These are phyloP conservation scores for Linum tenue DNA, from an alignment of 345 rosid genomes.

Conservation along the genomic window DNA sequence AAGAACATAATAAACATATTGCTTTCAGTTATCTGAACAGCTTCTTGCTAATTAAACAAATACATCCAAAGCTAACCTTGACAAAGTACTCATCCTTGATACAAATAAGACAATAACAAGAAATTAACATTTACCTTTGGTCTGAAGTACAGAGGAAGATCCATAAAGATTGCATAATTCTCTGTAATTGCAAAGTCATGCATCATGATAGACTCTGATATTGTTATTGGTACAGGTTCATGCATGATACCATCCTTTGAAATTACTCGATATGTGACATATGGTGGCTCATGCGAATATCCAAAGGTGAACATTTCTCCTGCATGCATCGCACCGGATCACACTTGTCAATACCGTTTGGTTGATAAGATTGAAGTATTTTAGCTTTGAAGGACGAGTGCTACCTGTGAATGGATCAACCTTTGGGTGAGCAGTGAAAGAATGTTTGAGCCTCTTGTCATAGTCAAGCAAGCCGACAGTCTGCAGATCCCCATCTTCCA, in stretches of 20 bases:
- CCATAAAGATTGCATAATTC: slow-evolving; percentile 85
- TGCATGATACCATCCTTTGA: slow-evolving; percentile 88
- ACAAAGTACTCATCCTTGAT: not conserved
- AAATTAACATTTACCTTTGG: slow-evolving; percentile 52
- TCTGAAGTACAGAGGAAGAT: slow-evolving; percentile 80
- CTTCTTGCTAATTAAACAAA: not conserved
- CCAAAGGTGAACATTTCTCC: slow-evolving; percentile 99
- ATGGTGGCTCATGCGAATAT: slow-evolving; percentile 63
- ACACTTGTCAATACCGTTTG: slow-evolving; percentile 4
- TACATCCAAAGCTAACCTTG: not conserved
- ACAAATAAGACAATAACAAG: not conserved
- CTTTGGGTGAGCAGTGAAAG: slow-evolving; percentile 96
- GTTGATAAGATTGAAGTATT: slow-evolving; percentile 1
- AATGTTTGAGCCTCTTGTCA: slow-evolving; percentile 80
- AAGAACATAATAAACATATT: slow-evolving; percentile 12
- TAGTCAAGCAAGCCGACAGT: slow-evolving; percentile 91
- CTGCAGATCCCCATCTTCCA: slow-evolving; percentile 97
- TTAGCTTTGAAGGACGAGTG: slow-evolving; percentile 9
- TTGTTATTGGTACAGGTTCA: slow-evolving; percentile 80
- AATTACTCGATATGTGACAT: slow-evolving; percentile 83
- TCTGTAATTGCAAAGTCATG: slow-evolving; percentile 97
- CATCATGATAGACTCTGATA: slow-evolving; percentile 84
- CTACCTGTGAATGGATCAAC: slow-evolving; percentile 87
- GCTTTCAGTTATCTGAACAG: not conserved
- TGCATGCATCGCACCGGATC: slow-evolving; percentile 33